Evolutionary conservation across 2,329 filamentous ascomycete genomes (phyloP).

Genomic region (Talaromyces funiculosus): DNA sequence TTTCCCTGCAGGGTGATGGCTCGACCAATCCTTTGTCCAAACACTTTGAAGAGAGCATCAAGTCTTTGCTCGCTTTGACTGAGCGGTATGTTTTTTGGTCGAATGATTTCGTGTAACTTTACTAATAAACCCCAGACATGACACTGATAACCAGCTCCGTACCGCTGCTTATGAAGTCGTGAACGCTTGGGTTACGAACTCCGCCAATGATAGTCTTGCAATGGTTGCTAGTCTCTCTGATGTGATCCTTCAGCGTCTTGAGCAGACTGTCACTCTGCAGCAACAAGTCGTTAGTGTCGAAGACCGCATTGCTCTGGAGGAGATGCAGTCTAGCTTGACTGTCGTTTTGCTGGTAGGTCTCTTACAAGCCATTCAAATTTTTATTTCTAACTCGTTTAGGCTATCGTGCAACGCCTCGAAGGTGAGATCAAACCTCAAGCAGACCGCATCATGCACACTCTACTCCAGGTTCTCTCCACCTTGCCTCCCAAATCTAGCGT

Average conservation of each 20-base stretch:
- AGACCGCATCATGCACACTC: slow-evolving; percentile 86
- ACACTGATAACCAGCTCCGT: slow-evolving; percentile 80
- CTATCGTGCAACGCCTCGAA: slow-evolving; percentile 86
- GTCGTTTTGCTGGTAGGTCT: slow-evolving; percentile 67
- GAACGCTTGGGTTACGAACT: slow-evolving; percentile 86
- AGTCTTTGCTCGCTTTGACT: slow-evolving; percentile 77
- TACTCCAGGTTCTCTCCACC: slow-evolving; percentile 72
- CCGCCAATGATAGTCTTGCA: slow-evolving; percentile 76
- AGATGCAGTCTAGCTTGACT: slow-evolving; percentile 94
- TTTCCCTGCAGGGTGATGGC: slow-evolving; percentile 77
- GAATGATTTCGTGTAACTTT: neutral
- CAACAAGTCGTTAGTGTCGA: slow-evolving; percentile 93
- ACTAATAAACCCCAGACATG: slow-evolving; percentile 41
- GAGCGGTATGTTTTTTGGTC: slow-evolving; percentile 51
- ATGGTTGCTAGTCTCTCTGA: slow-evolving; percentile 77
- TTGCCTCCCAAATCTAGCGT: slow-evolving; percentile 84
- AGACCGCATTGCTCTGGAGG: slow-evolving; percentile 89
- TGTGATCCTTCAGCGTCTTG: slow-evolving; percentile 83
- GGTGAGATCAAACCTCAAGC: slow-evolving; percentile 84
- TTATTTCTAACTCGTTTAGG: slow-evolving; percentile 31
- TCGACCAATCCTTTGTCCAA: slow-evolving; percentile 76
- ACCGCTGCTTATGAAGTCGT: slow-evolving; percentile 97
- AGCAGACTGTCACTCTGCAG: slow-evolving; percentile 84
- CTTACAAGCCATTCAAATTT: neutral
- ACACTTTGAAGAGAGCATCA: slow-evolving; percentile 89